Conservation (phyloP, 768 basidiomycete species). For the Neoboletus brunneissimus region DNA sequence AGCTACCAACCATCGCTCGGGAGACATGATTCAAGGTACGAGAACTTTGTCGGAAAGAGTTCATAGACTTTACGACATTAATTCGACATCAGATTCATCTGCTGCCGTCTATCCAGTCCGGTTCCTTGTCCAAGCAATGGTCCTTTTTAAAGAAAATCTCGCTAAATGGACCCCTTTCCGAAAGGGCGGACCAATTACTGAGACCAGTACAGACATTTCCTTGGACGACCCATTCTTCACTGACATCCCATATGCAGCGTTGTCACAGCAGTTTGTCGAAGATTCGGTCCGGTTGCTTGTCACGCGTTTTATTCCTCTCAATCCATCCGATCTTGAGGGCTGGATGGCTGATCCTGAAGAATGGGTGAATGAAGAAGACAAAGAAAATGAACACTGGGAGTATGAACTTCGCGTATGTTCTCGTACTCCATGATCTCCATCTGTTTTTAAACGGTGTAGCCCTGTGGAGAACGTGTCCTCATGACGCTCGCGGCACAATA, state of each 20-base stretch:
- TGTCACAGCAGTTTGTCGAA: slow-evolving; percentile 70
- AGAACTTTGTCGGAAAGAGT: not conserved
- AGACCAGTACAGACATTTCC: slow-evolving; percentile 45
- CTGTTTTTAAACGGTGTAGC: slow-evolving; percentile 42
- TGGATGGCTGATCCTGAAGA: slow-evolving; percentile 93
- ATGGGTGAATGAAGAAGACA: slow-evolving; percentile 88
- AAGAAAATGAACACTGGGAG: slow-evolving; percentile 90
- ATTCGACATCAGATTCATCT: slow-evolving; percentile 48
- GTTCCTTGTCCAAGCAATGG: slow-evolving; percentile 81
- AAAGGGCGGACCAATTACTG: slow-evolving; percentile 57
- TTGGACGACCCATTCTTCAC: slow-evolving; percentile 1
- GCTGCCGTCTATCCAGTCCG: slow-evolving; percentile 71
- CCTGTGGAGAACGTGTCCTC: slow-evolving; percentile 91
- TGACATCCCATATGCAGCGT: slow-evolving; percentile 38
- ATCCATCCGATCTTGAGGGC: slow-evolving; percentile 72
- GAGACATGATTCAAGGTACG: slow-evolving; percentile 56
- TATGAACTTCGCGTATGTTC: slow-evolving; percentile 80
- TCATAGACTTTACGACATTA: not conserved
- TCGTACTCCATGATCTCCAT: not conserved
- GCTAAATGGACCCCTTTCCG: slow-evolving; percentile 70
- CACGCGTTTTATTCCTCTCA: slow-evolving; percentile 81
- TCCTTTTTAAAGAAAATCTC: slow-evolving; percentile 80
- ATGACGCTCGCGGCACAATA: slow-evolving; percentile 76
- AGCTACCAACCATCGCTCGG: slow-evolving; percentile 52
- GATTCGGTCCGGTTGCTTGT: slow-evolving; percentile 75